Evolutionary conservation across 305 asterid genomes (phyloP), one percentile per base, ranked within the genome.

Genomic region (Fraxinus paxiana): DNA sequence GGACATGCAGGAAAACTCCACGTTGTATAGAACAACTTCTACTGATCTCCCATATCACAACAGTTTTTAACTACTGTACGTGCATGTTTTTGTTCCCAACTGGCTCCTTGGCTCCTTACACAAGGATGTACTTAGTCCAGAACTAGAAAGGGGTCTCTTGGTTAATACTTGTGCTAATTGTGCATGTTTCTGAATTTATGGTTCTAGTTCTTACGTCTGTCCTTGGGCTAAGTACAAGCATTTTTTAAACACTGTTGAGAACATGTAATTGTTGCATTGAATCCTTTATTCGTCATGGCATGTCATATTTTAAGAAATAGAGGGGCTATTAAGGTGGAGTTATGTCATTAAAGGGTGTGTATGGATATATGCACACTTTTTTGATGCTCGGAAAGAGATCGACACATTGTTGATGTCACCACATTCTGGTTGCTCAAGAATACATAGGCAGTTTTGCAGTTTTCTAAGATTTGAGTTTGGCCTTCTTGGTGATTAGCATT

Each of bases 101-200:
- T 18, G 67, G 67, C 13, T 18, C 65, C 65, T 17, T 17, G 65
- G 26, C 26, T 17, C 67, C 28, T 18, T 18, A 56, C 28, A 56
- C 28, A 24, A 63, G 72, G 72, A 24, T 10, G 72, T 63, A 15
- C 72, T 63, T 8, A 63, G 71, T 63, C 72, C 17, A 63, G 72
- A 24, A 22, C 72, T 9, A 24, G 72, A 63, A 63, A 22, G 33
- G 31, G 7, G 34, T 24, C 15, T 61, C n/a, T 63, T 63, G 34
- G 72, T 63, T 63, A 30, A 20, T 13, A 8, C 33, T 24, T 63
- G 69, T 69, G 78, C 75, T 79, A 79, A 72, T 82, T 80, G 41
- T 80, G 72, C 54, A 72, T 20, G 72, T 17, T 28, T 78, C 82
- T 78, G 85, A 63, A 63, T 63, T 61, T 7, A 22, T 8, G 7